Evolutionary conservation across 2,329 filamentous ascomycete species (phyloP).

Genomic region (Stenocarpella maydis): DNA sequence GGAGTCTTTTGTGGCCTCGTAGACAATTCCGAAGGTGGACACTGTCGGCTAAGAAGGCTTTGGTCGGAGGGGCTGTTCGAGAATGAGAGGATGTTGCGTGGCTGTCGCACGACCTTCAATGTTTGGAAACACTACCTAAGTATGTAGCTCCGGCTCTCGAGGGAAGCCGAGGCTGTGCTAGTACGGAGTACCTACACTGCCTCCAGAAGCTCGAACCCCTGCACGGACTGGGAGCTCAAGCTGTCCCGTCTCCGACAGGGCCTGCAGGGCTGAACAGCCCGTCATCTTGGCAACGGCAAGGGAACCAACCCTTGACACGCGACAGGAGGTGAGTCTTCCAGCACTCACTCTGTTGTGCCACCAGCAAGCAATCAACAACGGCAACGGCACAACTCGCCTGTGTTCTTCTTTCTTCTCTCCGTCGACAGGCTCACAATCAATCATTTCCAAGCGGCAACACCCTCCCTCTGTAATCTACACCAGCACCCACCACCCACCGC

Average conservation of each 20-base stretch:
- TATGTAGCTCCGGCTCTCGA: background rate
- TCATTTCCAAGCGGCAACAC: background rate
- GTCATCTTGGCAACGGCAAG: slow-evolving; percentile 6
- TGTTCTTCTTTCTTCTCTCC: no score
- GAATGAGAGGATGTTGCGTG: background rate
- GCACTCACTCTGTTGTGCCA: background rate
- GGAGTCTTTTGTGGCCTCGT: background rate
- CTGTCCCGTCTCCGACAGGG: slow-evolving; percentile 7
- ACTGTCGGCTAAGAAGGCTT: background rate
- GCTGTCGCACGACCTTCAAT: no score
- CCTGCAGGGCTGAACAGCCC: background rate
- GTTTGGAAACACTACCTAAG: no score
- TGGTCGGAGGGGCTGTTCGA: background rate
- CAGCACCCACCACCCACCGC: background rate
- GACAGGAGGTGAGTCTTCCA: background rate
- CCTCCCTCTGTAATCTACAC: no score
- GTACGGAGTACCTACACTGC: no score
- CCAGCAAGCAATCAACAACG: no score
- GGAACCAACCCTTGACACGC: background rate
- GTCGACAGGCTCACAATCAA: background rate
- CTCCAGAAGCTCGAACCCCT: slow-evolving; percentile 24
- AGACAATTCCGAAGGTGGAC: background rate
- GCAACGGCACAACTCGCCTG: background rate
- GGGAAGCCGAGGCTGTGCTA: slow-evolving; percentile 12
- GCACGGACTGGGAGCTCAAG: background rate